phyloP scores from a whole-genome alignment of 192 early-diverging fungal species.

The Geranomyces variabilis region DNA sequence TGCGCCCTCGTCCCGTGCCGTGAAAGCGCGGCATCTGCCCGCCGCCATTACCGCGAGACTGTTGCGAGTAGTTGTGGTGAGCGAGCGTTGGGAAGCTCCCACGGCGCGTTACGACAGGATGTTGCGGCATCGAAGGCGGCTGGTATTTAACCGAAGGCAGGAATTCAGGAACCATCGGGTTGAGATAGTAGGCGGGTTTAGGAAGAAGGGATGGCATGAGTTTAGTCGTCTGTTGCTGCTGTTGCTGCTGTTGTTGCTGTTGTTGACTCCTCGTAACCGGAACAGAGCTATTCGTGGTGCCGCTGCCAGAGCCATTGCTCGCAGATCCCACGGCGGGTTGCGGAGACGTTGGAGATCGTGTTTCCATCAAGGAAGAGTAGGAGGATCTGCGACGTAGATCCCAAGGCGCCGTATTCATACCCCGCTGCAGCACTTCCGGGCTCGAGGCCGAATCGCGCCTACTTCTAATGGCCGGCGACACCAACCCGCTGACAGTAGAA shows the following conservation, averaged over 20 bases:
- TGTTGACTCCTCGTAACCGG: background rate
- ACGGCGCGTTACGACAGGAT: background rate
- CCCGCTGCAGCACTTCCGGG: background rate
- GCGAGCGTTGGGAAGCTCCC: background rate
- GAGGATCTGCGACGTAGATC: background rate
- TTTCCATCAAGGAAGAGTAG: background rate
- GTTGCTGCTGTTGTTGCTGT: background rate
- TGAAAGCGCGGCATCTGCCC: too few relatives aligned
- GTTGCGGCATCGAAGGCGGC: background rate
- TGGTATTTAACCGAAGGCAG: background rate
- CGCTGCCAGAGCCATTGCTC: background rate
- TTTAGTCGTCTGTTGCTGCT: background rate
- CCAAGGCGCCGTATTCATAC: background rate
- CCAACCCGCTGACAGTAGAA: background rate
- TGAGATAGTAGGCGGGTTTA: background rate
- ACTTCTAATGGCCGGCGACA: constrained; percentile 3
- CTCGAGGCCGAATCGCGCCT: background rate
- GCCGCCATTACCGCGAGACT: background rate
- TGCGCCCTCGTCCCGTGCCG: too few relatives aligned
- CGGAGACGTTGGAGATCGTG: background rate
- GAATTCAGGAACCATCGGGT: constrained; percentile 4
- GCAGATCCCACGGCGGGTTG: too few relatives aligned
- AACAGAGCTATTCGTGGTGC: too few relatives aligned
- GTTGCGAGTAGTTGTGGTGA: background rate
- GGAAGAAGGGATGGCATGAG: constrained; percentile 2